phyloP scores from a whole-genome alignment of 2,329 filamentous ascomycete genomes.

The Helotiales sp. region DNA sequence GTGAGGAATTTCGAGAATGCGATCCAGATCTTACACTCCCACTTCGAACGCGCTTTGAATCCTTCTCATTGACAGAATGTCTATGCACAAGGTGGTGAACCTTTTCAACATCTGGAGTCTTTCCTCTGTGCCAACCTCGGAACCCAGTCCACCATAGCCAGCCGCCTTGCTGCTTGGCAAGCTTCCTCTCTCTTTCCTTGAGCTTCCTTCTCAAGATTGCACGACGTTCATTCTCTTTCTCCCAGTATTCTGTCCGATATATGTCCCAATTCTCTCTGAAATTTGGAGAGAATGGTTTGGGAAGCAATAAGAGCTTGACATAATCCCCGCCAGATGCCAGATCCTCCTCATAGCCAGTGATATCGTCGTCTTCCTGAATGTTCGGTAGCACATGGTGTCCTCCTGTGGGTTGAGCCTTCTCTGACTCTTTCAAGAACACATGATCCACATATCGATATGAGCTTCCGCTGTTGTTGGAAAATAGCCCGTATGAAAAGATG shows the following conservation, averaged over 20 bases:
- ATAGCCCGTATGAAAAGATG: conserved; percentile 73
- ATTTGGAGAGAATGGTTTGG: conserved; percentile 91
- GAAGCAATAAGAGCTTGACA: conserved; percentile 84
- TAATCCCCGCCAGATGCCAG: conserved; percentile 87
- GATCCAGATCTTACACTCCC: conserved; percentile 33
- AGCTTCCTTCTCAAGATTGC: conserved; percentile 70
- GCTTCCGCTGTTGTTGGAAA: conserved; percentile 66
- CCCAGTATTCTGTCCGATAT: conserved; percentile 94
- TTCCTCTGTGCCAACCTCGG: conserved; percentile 47
- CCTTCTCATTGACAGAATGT: conserved; percentile 28
- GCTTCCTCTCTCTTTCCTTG: conserved; percentile 64
- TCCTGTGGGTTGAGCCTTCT: conserved; percentile 55
- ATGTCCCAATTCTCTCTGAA: conserved; percentile 98
- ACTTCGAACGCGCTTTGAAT: conserved; percentile 31
- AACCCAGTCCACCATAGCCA: conserved; percentile 89
- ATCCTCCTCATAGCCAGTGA: conserved; percentile 78
- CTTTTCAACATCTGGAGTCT: conserved; percentile 34
- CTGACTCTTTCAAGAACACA: conserved; percentile 56
- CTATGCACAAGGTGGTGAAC: conserved; percentile 29
- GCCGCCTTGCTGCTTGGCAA: conserved; percentile 67
- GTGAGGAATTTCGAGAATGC: conserved; percentile 37
- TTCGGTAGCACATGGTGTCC: conserved; percentile 41
- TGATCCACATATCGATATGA: conserved; percentile 79
- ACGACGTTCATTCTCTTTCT: conserved; percentile 89
- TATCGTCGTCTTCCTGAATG: conserved; percentile 57